Percentiles rank a stretch among this genome's conserved stretches.
These are phyloP conservation scores for Erodium trifolium DNA, from an alignment of 441 rosid genomes.

Conservation along the genomic window DNA sequence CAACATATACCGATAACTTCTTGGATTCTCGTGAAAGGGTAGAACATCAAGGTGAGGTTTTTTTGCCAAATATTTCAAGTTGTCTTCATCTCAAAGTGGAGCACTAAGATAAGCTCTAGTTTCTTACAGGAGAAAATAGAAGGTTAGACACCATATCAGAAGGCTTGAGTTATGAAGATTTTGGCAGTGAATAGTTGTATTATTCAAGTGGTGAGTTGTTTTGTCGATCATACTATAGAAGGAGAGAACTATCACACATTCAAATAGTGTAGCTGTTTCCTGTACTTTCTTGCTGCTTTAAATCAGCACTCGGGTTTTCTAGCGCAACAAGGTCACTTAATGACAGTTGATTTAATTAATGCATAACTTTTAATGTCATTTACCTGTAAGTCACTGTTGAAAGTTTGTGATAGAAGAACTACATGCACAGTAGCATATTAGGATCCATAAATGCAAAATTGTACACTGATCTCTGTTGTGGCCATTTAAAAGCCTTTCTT, in stretches of 20 bases:
- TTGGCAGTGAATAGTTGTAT: constrained; percentile 50
- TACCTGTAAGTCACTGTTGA: neutral
- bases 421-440: no score
- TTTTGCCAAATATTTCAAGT: neutral
- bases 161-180: constrained; percentile 71
- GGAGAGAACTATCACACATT: neutral
- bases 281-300: neutral
- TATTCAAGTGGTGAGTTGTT: constrained; percentile 24
- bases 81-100: constrained; percentile 9
- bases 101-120: constrained; percentile 13
- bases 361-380: no score
- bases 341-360: no score
- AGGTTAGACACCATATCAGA: constrained; percentile 82
- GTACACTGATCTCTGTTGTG: neutral
- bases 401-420: neutral
- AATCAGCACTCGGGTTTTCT: neutral
- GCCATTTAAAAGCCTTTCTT: neutral
- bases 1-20: constrained; percentile 51
- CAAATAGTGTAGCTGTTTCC: neutral
- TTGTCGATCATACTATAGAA: neutral
- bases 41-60: constrained; percentile 63
- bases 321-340: no score
- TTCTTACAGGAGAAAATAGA: constrained; percentile 50
- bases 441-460: no score
- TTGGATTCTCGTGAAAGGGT: constrained; percentile 63